Evolutionary conservation across 306 rosid genomes (phyloP).

Genomic region (Gillenia trifoliata): DNA sequence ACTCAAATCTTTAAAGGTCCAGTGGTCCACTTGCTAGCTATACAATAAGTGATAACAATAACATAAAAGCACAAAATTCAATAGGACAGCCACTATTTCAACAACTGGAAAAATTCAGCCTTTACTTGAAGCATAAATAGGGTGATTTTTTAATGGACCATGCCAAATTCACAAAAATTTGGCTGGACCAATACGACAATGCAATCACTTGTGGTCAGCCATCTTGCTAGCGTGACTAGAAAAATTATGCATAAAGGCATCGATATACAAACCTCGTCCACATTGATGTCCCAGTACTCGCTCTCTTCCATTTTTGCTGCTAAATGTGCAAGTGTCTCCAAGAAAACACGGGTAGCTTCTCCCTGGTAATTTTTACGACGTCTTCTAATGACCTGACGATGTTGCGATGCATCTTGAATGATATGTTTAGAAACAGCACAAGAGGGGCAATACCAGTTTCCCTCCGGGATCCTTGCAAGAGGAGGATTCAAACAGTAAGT

Average conservation of each 20-base stretch:
- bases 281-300: constrained; percentile 81
- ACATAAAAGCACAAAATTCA: background rate
- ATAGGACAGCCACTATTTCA: background rate
- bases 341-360: constrained; percentile 57
- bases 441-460: constrained; percentile 99
- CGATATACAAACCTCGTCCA: constrained; percentile 64
- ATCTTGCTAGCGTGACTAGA: constrained; percentile 1
- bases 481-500: constrained; percentile 98
- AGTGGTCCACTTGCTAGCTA: background rate
- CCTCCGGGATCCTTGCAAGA: constrained; percentile 96
- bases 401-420: constrained; percentile 47
- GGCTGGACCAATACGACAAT: background rate
- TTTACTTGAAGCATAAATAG: background rate
- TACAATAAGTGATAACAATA: background rate
- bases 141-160: background rate
- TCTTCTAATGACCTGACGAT: constrained; percentile 32
- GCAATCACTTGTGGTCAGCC: constrained; percentile 1
- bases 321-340: constrained; percentile 67
- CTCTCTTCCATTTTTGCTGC: constrained; percentile 75
- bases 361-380: constrained; percentile 61
- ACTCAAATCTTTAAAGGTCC: background rate
- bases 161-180: background rate
- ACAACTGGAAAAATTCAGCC: background rate
- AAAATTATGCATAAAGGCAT: constrained; percentile 19
- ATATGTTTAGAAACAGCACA: constrained; percentile 59